Base-by-base conservation (phyloP, 2,329 filamentous ascomycete genomes). In the Arthrobotrys musiformis region DNA sequence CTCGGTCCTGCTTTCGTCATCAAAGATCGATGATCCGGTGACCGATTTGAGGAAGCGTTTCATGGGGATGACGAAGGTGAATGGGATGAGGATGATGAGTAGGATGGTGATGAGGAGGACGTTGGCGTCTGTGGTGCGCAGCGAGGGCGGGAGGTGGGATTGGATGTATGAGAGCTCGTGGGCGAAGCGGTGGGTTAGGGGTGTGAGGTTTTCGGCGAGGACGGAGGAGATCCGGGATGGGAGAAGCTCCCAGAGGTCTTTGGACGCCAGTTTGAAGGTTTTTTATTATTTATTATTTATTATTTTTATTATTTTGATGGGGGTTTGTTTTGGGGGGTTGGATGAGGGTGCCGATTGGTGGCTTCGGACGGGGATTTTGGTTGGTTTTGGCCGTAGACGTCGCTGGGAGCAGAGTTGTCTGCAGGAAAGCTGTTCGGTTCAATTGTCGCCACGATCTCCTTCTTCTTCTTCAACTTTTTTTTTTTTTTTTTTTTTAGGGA, bases 231-330 rank as follows among this genome's bases (percentile, higher is more conserved):
- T 44, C 2, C 60, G 64, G 37, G 72, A 46, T 44, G 72, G 72
- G 72, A 76, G 72, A 76, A 76, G 24, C 72, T 70, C 72, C 72
- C 72, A 69, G 64, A 70, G 48, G 40, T 70, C 64, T 48, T 64
- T 58, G 64, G 72, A 46, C 64, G 72, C 72, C 72, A 76, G 72
- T 35, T 76, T 76, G 64, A n/a, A 44, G 15, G 19, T 4, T 26
- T 22, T 4, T 11, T 48, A 22, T 1, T 1, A 8, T 46, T 46
- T 46, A 5, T 33, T 9, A 9, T 33, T 33, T 33, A 33, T 33
- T 33, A 62, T 28, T 75, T 75, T n/a, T n/a, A n/a, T n/a, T n/a
- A n/a, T n/a, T n/a, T n/a, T n/a, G 62, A 19, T 24, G 19, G 50
- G 2, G n/a, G n/a, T n/a, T n/a, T n/a, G n/a, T n/a, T n/a, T n/a